Conservation (phyloP, 768 basidiomycete species). For the Tulasnella sp. region DNA sequence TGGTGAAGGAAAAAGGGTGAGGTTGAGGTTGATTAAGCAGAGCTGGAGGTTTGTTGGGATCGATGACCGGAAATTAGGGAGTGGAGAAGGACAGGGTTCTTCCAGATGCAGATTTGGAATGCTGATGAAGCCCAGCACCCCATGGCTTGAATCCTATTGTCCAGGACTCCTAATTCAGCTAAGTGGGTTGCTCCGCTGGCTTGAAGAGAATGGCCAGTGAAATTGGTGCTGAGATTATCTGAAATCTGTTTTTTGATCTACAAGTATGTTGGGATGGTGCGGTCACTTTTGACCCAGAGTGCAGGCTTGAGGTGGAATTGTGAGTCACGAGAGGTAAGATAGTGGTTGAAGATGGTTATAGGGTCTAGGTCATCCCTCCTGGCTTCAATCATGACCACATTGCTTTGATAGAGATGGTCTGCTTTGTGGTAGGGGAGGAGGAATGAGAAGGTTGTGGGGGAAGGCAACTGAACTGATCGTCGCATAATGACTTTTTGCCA, state of each 20-base stretch:
- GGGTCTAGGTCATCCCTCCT: background rate
- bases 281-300: conserved; percentile 38
- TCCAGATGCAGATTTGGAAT: conserved; percentile 42
- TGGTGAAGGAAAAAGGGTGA: background rate
- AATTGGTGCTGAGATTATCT: conserved; percentile 42
- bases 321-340: conserved; percentile 12
- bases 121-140: conserved; percentile 43
- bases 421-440: conserved; percentile 31
- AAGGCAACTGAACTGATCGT: background rate
- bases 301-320: conserved; percentile 31
- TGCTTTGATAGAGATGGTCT: conserved; percentile 31
- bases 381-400: conserved; percentile 23
- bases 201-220: conserved; percentile 40
- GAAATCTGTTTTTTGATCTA: conserved; percentile 39
- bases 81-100: conserved; percentile 38
- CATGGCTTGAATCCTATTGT: conserved; percentile 38
- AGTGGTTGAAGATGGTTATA: background rate
- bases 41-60: background rate
- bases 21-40: background rate
- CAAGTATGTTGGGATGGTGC: conserved; percentile 46
- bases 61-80: conserved; percentile 29
- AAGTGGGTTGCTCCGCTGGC: conserved; percentile 44
- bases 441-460: conserved; percentile 18
- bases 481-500: conserved; percentile 21
- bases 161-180: conserved; percentile 36